Base-by-base conservation (phyloP, 495 filamentous ascomycete genomes). In the Halenospora varia region DNA sequence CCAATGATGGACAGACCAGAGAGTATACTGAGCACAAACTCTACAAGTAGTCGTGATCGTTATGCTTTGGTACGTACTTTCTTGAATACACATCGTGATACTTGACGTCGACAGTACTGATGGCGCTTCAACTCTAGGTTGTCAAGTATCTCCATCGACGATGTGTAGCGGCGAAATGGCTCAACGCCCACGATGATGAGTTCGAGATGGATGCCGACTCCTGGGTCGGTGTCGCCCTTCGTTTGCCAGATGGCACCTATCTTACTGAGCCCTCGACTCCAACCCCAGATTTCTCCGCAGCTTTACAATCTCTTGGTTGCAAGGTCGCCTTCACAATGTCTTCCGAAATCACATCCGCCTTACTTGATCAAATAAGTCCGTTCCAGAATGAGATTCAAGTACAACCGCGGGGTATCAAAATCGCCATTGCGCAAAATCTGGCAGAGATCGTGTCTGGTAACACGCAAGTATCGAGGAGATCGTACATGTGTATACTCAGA, bases 251-350 rank as follows among this genome's bases (percentile, higher is more conserved):
- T 58, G 56, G 56, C 45, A 52, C 23, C 18, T 58, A 58, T 58
- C 22, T 44, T 1, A 46, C 56, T 8, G 48, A 58, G 40, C 56
- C 56, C 2, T 23, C 48, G 9, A 51, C 44, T 19, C 25, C 51
- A n/a, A 48, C 44, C 40, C 49, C 19, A 39, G 11, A 44, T 10
- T 40, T 58, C 17, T 44, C 25, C 39, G 18, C 22, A 19, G 49
- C 46, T 13, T 22, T 58, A 24, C 56, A 58, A 41, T 26, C 48
- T 40, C 61, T 72, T 3, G 59, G 58, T 47, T 66, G 62, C 19
- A 53, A 55, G 25, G 67, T 70, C 17, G 71, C 71, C 13, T 73
- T 74, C 56, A 73, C 71, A 1, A 73, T 74, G 70, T 65, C 63
- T 19, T 67, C 69, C 10, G 69, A 70, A 39, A 70, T 71, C 42